A percentile compares a stretch with the other conserved stretches of the same genome.
Conservation (phyloP, 2,329 filamentous ascomycete genomes). For the Parafenestella ontariensis region DNA sequence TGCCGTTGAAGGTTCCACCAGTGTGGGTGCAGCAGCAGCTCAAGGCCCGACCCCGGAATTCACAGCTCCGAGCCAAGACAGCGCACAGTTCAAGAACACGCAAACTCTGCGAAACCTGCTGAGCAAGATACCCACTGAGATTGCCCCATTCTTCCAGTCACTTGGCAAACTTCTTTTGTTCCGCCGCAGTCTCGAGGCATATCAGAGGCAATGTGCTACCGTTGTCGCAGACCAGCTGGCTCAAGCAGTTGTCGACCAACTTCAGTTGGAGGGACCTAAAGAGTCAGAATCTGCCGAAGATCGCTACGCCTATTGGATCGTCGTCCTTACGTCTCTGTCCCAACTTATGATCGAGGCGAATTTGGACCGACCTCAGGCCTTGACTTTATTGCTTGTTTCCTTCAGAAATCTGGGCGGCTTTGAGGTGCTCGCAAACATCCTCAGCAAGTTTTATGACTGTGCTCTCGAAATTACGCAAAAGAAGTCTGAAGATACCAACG, state of each 20-base stretch:
- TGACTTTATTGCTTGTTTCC: slow-evolving; percentile 80
- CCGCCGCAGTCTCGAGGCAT: slow-evolving; percentile 73
- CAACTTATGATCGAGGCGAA: slow-evolving; percentile 78
- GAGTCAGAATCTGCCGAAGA: slow-evolving; percentile 64
- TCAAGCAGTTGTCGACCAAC: slow-evolving; percentile 71
- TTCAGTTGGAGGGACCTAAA: slow-evolving; percentile 60
- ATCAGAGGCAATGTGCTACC: slow-evolving; percentile 66
- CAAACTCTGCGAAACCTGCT: slow-evolving; percentile 78
- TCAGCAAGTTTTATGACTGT: slow-evolving; percentile 71
- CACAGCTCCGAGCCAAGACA: slow-evolving; percentile 32
- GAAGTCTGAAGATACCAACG: slow-evolving; percentile 53
- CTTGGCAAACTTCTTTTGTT: slow-evolving; percentile 82
- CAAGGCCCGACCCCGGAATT: slow-evolving; percentile 9
- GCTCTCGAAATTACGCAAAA: slow-evolving; percentile 57
- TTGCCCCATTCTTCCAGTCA: slow-evolving; percentile 85
- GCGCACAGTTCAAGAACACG: slow-evolving; percentile 73
- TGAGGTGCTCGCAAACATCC: slow-evolving; percentile 73
- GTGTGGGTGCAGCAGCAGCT: slow-evolving; percentile 19
- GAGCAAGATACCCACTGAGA: slow-evolving; percentile 76
- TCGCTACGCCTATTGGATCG: slow-evolving; percentile 78
- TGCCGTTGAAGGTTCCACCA: slow-evolving; percentile 20
- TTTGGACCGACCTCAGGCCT: slow-evolving; percentile 47
- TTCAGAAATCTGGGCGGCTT: slow-evolving; percentile 86
- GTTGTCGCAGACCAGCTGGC: slow-evolving; percentile 74
- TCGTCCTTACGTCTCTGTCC: slow-evolving; percentile 78